Percentiles rank a stretch among this genome's conserved stretches.
These are phyloP conservation scores for Dictyostelium brefeldianum DNA, from an alignment of 78 protist species.

Conservation along the genomic window DNA sequence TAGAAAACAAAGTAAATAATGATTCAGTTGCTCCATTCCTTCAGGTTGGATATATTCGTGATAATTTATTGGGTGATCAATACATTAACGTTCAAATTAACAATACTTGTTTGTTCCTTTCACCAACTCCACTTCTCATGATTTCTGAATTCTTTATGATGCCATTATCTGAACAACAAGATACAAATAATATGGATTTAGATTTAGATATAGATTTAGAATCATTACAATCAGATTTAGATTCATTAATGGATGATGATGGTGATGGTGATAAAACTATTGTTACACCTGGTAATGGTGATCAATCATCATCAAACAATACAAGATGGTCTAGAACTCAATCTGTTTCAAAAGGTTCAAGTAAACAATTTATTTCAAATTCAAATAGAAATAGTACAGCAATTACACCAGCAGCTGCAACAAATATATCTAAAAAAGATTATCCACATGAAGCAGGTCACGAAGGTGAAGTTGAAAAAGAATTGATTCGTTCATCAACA, in stretches of 20 bases:
- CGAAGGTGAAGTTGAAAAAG: conserved; percentile 1
- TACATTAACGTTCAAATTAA: conserved; percentile 39
- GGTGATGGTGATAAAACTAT: not conserved
- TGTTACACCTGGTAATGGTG: not conserved
- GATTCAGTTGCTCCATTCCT: conserved; percentile 10
- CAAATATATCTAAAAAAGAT: not conserved
- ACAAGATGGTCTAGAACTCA: not conserved
- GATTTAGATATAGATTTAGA: conserved; percentile 28
- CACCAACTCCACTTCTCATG: conserved; percentile 65
- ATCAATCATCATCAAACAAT: not conserved
- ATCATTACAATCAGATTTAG: not conserved
- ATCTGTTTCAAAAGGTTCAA: not conserved
- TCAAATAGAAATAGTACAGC: not conserved
- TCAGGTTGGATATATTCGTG: conserved; percentile 61
- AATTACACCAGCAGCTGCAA: not conserved
- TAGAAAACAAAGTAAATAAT: not conserved
- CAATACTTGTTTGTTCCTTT: conserved; percentile 46
- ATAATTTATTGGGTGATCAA: conserved; percentile 69
- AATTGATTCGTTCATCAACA: conserved; percentile 19
- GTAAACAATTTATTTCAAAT: not conserved
- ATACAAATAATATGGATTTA: conserved; percentile 31
- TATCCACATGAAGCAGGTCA: conserved; percentile 13
- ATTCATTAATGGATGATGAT: conserved; percentile 5
- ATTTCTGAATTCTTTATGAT: conserved; percentile 57
- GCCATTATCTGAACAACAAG: conserved; percentile 34